Evolutionary conservation across 192 early-diverging fungal species (phyloP), one percentile per base, ranked within the genome.

Genomic region (Geranomyces variabilis): DNA sequence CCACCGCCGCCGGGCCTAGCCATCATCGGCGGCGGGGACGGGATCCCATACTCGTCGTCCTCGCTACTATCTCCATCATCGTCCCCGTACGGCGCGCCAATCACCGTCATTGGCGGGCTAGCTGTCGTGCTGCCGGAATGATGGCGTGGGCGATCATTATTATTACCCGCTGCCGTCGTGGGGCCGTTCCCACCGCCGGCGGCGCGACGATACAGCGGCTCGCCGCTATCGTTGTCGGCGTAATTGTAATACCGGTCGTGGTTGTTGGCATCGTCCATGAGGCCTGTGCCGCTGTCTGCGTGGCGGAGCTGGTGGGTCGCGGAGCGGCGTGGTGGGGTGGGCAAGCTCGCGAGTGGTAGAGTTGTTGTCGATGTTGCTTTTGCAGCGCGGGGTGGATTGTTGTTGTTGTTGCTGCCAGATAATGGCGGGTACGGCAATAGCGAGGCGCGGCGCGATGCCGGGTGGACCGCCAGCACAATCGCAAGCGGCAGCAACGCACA

Each of bases 391-490:
- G 29, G 58, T 60, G 17, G 58, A 41, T 10, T 3, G 5, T 10
- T 3, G 36, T 10, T 41, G 36, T 41, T 41, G 36, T 10, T 10
- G 10, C 36, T 10, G 10, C 36, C 36, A 41, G 5, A 3, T 10
- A 41, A 41, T 41, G 36, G 36, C 36, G 36, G 36, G 36, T 41
- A 41, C 36, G n/a, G n/a, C n/a, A n/a, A n/a, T n/a, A n/a, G n/a
- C n/a, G 36, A 41, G 36, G 36, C 36, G 36, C 36, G 36, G 36
- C 36, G 36, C 58, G 58, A 60, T 8, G 58, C 17, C 1, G 58
- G 58, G 58, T 60, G 58, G 58, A 60, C 21, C 9, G 63, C 28
- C 33, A 64, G 41, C n/a, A 64, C 28, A 36, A 45, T 43, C 63
- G 41, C 63, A 21, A 64, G 63, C 21, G 63, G 63, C 1, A 64